A percentile compares a stretch with the other conserved stretches of the same genome.
Conservation (phyloP, 176 grass and related monocot species). For the Oryza rufipogon region DNA sequence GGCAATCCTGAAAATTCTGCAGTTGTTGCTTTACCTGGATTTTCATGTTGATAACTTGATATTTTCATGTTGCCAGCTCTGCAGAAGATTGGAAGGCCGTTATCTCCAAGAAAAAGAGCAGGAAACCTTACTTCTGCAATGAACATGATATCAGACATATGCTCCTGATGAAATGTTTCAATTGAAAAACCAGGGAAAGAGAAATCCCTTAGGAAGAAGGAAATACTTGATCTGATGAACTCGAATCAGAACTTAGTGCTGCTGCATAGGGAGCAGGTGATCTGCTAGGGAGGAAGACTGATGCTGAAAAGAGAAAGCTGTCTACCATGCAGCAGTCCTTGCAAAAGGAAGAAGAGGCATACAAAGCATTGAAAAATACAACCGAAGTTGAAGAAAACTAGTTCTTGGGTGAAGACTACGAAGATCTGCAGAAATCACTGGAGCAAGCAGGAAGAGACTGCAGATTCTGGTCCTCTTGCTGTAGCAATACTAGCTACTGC, state of each 20-base stretch:
- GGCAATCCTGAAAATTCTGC: background rate
- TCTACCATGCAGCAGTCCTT: conserved; percentile 72
- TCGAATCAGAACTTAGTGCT: conserved; percentile 85
- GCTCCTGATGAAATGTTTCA: conserved; percentile 84
- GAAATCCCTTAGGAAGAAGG: conserved; percentile 94
- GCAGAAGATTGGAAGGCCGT: conserved; percentile 76
- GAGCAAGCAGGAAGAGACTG: conserved; percentile 70
- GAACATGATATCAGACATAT: conserved; percentile 77
- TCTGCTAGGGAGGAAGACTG: conserved; percentile 63
- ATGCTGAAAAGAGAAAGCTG: conserved; percentile 76
- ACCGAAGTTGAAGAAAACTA: conserved; percentile 52
- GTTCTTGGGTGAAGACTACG: conserved; percentile 94
- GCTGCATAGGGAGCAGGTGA: conserved; percentile 74
- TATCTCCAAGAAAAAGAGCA: conserved; percentile 53
- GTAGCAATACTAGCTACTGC: conserved; percentile 58
- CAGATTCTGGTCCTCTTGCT: conserved; percentile 57
- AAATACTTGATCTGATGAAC: conserved; percentile 82
- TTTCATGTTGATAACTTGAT: background rate
- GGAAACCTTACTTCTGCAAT: conserved; percentile 65
- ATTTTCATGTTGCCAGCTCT: conserved; percentile 68
- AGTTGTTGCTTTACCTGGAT: background rate
- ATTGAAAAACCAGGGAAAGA: conserved; percentile 98
- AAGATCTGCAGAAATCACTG: conserved; percentile 87
- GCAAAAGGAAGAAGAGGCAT: conserved; percentile 84
- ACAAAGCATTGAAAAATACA: conserved; percentile 67